These are phyloP conservation scores for Heimioporus punctisporus DNA, from an alignment of 1,284 basidiomycete species.

Conservation along the genomic window DNA sequence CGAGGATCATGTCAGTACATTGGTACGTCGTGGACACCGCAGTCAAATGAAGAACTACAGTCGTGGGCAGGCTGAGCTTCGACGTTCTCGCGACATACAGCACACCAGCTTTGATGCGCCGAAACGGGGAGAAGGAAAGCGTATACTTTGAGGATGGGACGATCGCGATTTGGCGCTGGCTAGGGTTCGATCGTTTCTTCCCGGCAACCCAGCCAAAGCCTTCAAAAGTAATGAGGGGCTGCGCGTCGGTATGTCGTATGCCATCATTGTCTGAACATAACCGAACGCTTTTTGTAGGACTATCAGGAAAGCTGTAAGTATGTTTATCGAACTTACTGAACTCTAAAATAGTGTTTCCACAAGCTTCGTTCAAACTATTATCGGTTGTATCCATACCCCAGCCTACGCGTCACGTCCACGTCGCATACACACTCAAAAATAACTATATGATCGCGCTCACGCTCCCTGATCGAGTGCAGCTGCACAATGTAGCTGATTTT, in stretches of 20 bases:
- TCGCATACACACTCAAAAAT: conserved; percentile 45
- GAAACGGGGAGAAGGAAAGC: conserved; percentile 30
- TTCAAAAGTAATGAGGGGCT: conserved; percentile 52
- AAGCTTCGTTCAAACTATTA: conserved; percentile 66
- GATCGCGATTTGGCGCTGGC: conserved; percentile 67
- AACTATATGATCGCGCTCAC: conserved; percentile 57
- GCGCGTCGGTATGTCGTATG: conserved; percentile 53
- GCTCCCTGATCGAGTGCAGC: conserved; percentile 40
- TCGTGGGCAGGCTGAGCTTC: conserved; percentile 50
- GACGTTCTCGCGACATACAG: conserved; percentile 65
- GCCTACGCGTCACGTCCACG: conserved; percentile 40
- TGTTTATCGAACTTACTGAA: background rate
- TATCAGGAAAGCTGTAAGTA: conserved; percentile 68
- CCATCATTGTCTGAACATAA: conserved; percentile 1
- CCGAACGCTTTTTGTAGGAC: conserved; percentile 45
- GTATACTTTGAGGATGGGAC: conserved; percentile 49
- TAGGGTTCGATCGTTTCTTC: conserved; percentile 66
- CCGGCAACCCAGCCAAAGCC: conserved; percentile 42
- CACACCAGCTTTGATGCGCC: conserved; percentile 57
- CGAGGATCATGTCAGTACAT: conserved; percentile 61
- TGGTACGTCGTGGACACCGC: conserved; percentile 44
- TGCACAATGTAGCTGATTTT: conserved; percentile 53
- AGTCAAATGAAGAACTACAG: background rate
- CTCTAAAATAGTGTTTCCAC: conserved; percentile 9
- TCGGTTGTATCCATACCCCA: conserved; percentile 49